Percentiles rank a stretch among this genome's conserved stretches.
These are phyloP conservation scores for Naematelia aurantialba DNA, from an alignment of 768 basidiomycete genomes.

Conservation along the genomic window DNA sequence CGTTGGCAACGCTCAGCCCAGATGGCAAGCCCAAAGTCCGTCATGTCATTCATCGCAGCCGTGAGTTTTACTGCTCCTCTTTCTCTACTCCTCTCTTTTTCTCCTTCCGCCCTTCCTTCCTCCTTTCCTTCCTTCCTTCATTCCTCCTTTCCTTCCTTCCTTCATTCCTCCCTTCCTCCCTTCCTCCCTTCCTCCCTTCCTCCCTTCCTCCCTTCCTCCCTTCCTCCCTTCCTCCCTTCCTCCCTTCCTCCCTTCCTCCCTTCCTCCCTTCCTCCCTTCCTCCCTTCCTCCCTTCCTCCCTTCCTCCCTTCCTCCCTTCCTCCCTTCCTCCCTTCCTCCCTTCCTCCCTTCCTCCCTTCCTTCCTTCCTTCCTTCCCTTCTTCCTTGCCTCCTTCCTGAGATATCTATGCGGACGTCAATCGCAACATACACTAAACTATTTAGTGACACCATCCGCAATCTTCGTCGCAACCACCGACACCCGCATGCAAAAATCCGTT, in stretches of 20 bases:
- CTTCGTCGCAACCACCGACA: slow-evolving; percentile 46
- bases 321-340: no score
- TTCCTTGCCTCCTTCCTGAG: background rate
- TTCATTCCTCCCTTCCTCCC: no score
- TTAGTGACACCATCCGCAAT: slow-evolving; percentile 37
- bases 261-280: no score
- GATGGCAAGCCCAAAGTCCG: slow-evolving; percentile 42
- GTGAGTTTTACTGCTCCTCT: slow-evolving; percentile 22
- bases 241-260: no score
- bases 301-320: no score
- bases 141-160: no score
- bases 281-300: no score
- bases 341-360: background rate
- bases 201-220: no score
- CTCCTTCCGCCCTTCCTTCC: background rate
- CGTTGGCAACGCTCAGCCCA: slow-evolving; percentile 30
- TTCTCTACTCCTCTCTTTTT: background rate
- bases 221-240: no score
- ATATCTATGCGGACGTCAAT: background rate
- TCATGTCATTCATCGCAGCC: slow-evolving; percentile 43
- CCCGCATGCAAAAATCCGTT: slow-evolving; percentile 42
- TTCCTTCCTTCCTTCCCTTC: background rate
- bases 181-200: no score
- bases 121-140: no score
- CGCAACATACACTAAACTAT: background rate